Evolutionary conservation across 2,329 filamentous ascomycete genomes (phyloP).

Genomic region (Fusarium redolens): DNA sequence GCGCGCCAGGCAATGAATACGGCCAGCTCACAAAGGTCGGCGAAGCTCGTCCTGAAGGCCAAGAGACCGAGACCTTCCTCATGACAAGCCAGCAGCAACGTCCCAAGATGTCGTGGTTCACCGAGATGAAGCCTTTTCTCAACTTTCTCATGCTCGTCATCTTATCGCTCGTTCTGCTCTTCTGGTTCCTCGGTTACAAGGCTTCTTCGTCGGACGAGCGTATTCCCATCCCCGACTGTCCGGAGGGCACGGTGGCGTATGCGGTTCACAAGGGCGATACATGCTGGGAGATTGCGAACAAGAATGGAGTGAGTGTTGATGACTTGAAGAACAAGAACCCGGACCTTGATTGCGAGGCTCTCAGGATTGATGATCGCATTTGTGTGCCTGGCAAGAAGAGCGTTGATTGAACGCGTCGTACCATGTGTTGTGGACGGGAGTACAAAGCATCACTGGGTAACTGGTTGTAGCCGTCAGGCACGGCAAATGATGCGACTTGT

Average conservation of each 20-base stretch:
- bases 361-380: constrained; percentile 56
- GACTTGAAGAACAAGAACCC: constrained; percentile 59
- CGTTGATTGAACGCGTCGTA: not conserved
- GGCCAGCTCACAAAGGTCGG: constrained; percentile 58
- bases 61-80: constrained; percentile 50
- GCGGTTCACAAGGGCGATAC: constrained; percentile 60
- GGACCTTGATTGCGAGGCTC: constrained; percentile 59
- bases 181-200: constrained; percentile 58
- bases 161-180: constrained; percentile 61
- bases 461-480: not conserved
- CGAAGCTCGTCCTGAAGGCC: constrained; percentile 42
- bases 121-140: constrained; percentile 65
- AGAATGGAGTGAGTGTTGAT: constrained; percentile 56
- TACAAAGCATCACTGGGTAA: not conserved
- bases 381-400: constrained; percentile 55
- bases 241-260: constrained; percentile 50
- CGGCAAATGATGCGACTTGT: constrained; percentile 12
- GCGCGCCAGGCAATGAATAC: constrained; percentile 61
- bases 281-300: constrained; percentile 64
- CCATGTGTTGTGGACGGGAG: not conserved
- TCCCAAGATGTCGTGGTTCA: constrained; percentile 59
- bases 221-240: constrained; percentile 42
- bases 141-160: constrained; percentile 68
- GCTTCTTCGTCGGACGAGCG: constrained; percentile 38
- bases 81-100: constrained; percentile 23